Evolutionary conservation across 306 rosid genomes (phyloP), one percentile per base, ranked within the genome.

Genomic region (Begonia loranthoides): DNA sequence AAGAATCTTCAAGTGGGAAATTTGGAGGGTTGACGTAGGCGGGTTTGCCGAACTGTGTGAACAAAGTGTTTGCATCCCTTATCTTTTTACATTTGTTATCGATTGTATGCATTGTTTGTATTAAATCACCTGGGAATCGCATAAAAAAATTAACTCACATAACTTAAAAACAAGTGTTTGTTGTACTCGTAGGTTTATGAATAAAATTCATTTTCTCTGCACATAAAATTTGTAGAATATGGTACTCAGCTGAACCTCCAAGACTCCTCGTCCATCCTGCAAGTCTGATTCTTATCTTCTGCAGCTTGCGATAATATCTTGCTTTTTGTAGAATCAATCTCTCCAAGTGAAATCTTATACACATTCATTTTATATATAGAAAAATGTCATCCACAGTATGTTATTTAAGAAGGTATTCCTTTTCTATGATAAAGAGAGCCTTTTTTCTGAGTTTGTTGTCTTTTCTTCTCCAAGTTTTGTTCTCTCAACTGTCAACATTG

Each of bases 341-440:
- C 82, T 46, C 61, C 66, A 41, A 77, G 52, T 70, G 59, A 63
- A 51, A 78, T 75, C 66, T 77, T 89, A 45, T 77, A 68, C 15
- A 46, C 50, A 49, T 73, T 83, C 68, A 84, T 70, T 73, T 64
- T 75, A 70, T 67, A 52, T 58, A 64, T 52, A 79, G 87, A 65
- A 44, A 71, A 28, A 65, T 55, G 17, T 84, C 84, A 64, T 81
- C 95, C 51, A 73, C 58, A 6, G 75, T 69, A 61, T 81, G 72
- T 70, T 84, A 79, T 65, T 77, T 87, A 73, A 84, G 73, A 66
- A 60, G 73, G 74, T 54, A 58, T 66, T 71, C 75, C 78, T 58
- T 69, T 74, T 56, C 76, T 80, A 56, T 63, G 78, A 65, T 64
- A 64, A 61, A 70, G 62, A 64, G 45, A 55, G 17, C 64, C 77